Evolutionary conservation across 2,329 filamentous ascomycete species (phyloP), one percentile per base, ranked within the genome.

Genomic region (Xylariaceae sp.): DNA sequence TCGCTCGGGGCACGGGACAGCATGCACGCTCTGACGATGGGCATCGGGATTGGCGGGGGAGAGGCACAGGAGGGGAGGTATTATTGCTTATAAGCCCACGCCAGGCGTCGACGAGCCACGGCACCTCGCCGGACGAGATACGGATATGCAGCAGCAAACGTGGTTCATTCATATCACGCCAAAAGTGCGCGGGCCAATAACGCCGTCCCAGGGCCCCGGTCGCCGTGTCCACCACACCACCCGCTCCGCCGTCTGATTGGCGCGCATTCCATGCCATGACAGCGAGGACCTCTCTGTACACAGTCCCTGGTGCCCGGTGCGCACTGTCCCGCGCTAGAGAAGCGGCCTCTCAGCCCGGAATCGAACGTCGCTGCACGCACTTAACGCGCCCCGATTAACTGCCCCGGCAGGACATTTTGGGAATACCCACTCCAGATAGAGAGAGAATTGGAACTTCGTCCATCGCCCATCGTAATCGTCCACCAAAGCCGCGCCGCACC

Each of bases 351-450:
- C 18, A 29, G 16, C 41, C 41, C 41, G 21, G 41, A 43, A n/a
- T 43, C 15, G 41, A 43, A 8, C 5, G 26, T 26, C 26, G 26
- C 53, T 58, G 54, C 56, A 58, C 47, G 56, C 56, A 58, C 56
- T 58, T 43, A 26, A 43, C 41, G 30, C 34, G 45, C 37, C 26
- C 13, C 18, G n/a, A n/a, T n/a, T n/a, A n/a, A n/a, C n/a, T n/a
- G n/a, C n/a, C n/a, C n/a, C n/a, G n/a, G n/a, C n/a, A n/a, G n/a
- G n/a, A n/a, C n/a, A n/a, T n/a, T n/a, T n/a, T n/a, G n/a, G n/a
- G n/a, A n/a, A n/a, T n/a, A n/a, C n/a, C n/a, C n/a, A n/a, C n/a
- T n/a, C n/a, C n/a, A n/a, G n/a, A n/a, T n/a, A n/a, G n/a, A n/a
- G n/a, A n/a, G n/a, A n/a, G n/a, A n/a, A n/a, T n/a, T n/a, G n/a